Base-by-base conservation (phyloP, 306 rosid species). In the Crataegus laevigata region DNA sequence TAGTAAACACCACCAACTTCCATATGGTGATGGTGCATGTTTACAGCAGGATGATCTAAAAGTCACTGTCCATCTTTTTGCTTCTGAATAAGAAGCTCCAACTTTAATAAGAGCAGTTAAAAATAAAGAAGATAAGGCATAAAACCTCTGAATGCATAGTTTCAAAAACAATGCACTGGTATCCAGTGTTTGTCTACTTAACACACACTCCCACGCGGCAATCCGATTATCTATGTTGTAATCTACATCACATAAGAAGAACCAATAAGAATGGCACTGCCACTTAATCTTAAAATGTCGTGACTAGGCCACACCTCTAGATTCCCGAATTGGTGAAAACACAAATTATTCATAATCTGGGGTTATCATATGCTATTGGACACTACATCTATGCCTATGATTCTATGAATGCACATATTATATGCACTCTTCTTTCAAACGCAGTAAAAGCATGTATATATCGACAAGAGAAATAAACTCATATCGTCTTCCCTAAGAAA, bases 401-500 rank as follows among this genome's bases (percentile, higher is more conserved):
- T n/a, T n/a, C n/a, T n/a, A n/a, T 9, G 14, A 57, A 57, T 3
- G 62, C 62, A 57, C 11, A 9, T 10, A n/a, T n/a, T n/a, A n/a
- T n/a, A n/a, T n/a, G n/a, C n/a, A n/a, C n/a, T n/a, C n/a, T n/a
- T n/a, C n/a, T n/a, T n/a, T n/a, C n/a, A n/a, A n/a, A n/a, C 11
- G 38, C 43, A 40, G 43, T 40, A 40, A 40, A 40, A 40, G 40
- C 15, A 40, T 3, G 15, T 36, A 18, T 60, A 17, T 1, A 43
- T 8, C 13, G 24, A 25, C 8, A 51, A 63, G 45, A 47, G 21
- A 45, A 74, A 59, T 6, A 3, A 57, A 77, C 93, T 83, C 77
- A 93, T 97, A 84, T 93, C 92, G 66, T 91, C 98, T 84, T 89
- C 88, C 80, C 97, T 82, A 38, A 89, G 73, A 71, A 93, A 28